Conservation (phyloP, 805 yeast species). For the Jamesozyma spencerorum region DNA sequence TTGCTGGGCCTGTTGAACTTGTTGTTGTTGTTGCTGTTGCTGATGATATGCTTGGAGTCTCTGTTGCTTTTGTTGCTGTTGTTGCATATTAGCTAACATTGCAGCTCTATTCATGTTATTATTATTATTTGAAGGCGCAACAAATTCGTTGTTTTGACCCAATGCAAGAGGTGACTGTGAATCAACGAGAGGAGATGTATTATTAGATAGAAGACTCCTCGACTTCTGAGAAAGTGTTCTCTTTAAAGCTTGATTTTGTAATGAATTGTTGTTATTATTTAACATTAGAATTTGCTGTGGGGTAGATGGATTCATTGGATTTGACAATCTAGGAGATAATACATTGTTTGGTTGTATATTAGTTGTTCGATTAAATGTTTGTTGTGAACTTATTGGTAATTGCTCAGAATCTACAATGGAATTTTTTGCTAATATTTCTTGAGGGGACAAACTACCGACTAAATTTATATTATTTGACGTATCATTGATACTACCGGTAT, state of each 20-base stretch:
- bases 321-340: constrained; percentile 2
- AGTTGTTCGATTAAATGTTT: constrained; percentile 15
- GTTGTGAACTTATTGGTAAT: constrained; percentile 21
- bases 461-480: background rate
- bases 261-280: constrained; percentile 1
- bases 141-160: too few relatives aligned
- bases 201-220: too few relatives aligned
- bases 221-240: too few relatives aligned
- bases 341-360: background rate
- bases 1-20: constrained; percentile 4
- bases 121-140: too few relatives aligned
- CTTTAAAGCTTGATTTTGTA: background rate
- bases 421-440: constrained; percentile 27
- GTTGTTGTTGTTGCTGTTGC: constrained; percentile 13
- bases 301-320: constrained; percentile 12
- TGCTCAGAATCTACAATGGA: constrained; percentile 16
- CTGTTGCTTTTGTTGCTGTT: constrained; percentile 27
- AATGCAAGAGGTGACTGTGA: too few relatives aligned
- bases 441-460: constrained; percentile 22
- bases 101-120: background rate
- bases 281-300: constrained; percentile 22
- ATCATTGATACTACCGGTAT: background rate
- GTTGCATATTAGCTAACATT: background rate
- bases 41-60: constrained; percentile 24
- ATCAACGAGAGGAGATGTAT: too few relatives aligned